Percentiles rank a stretch among this genome's conserved stretches.
Evolutionary conservation across 306 rosid genomes (phyloP).

Genomic region (Quercus mongolica): DNA sequence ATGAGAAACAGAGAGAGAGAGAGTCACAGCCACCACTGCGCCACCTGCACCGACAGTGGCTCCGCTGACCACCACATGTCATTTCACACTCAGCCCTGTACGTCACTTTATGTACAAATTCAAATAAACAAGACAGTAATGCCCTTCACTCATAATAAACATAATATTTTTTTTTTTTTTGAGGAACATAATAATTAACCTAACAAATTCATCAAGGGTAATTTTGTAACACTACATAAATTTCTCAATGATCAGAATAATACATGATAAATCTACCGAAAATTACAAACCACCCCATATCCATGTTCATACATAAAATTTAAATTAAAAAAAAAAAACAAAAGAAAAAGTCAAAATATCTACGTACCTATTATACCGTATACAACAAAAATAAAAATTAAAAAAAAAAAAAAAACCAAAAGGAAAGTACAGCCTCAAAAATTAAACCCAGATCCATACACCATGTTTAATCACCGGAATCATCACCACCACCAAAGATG

Average conservation of each 20-base stretch:
- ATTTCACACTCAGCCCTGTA: too few species aligned
- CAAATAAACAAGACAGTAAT: background rate
- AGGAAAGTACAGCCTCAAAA: background rate
- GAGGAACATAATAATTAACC: background rate
- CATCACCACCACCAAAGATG: conserved; percentile 76
- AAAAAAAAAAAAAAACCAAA: background rate
- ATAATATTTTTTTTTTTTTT: background rate
- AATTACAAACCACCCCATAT: background rate
- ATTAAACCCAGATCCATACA: conserved; percentile 24
- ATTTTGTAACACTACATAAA: background rate
- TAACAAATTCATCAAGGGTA: background rate
- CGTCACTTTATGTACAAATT: too few species aligned
- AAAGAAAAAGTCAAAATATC: too few species aligned
- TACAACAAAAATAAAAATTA: too few species aligned
- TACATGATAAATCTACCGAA: too few species aligned
- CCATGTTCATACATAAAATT: background rate
- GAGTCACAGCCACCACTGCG: background rate
- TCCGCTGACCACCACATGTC: background rate
- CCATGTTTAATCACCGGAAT: conserved; percentile 52
- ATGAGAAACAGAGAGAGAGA: background rate
- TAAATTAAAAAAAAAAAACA: too few species aligned
- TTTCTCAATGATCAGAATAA: too few species aligned
- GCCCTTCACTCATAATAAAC: background rate
- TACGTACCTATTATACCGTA: background rate
- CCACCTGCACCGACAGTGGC: background rate